Base-by-base conservation (phyloP, 371 early-diverging fungal species). In the Mortierella polycephala region DNA sequence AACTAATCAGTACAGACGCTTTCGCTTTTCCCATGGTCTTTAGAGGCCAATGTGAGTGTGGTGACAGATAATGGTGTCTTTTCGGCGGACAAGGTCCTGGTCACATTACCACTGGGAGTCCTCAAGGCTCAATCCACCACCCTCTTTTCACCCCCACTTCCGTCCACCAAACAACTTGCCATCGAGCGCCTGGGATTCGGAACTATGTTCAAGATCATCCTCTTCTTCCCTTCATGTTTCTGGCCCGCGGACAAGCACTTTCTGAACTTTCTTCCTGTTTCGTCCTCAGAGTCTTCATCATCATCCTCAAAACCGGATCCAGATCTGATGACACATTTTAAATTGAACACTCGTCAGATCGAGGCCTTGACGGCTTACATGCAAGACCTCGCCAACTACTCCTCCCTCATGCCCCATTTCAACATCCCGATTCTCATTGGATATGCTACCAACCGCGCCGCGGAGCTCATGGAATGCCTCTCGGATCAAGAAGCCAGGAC, bases 81-180 rank as follows among this genome's bases (percentile, higher is more conserved):
- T 47, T 44, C 41, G 1, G 75, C 81, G 0, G 81, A 81, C 40
- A 46, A 45, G 14, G 70, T 81, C 40, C 59, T 81, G 1, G 57
- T 75, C 37, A 75, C 81, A n/a, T 44, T 81, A 7, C 81, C 81
- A 0, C 57, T 81, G 7, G 81, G 81, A 9, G 81, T 81, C 12
- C 75, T 81, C 45, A 81, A 81, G 53, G 40, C 64, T 16, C 51
- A 59, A 23, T 40, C 57, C 14, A n/a, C 11, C 6, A 21, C 63
- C 6, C 40, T 76, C 39, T 81, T 81, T 53, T 57, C 42, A 3
- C 81, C 81, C 7, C 60, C 56, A 0, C 63, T 81, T 10, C 81
- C 81, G 7, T 6, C n/a, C 5, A 20, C 64, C 7, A 81, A 81
- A 49, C 75, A 71, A 60, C 52, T n/a, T 7, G 81, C 81, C 1